Percentiles rank a stretch among this genome's conserved stretches.
Conservation (phyloP, 75 land plant genomes). For the Isoetes taiwanensis region DNA sequence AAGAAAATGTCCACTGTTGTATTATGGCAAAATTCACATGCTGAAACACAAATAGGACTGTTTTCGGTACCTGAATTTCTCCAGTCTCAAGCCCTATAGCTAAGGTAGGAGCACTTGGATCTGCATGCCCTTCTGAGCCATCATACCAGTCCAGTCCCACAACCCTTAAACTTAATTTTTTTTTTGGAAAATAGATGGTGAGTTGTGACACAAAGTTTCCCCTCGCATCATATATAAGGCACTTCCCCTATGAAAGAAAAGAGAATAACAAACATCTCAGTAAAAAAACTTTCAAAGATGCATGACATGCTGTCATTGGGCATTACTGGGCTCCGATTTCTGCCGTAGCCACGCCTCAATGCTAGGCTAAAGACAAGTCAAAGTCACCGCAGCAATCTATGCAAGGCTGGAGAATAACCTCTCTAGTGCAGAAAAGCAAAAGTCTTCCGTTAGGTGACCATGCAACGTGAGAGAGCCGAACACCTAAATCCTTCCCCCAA, state of each 20-base stretch:
- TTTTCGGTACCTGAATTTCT: conserved; percentile 18
- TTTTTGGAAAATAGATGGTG: conserved; percentile 13
- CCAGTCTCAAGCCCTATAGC: conserved; percentile 24
- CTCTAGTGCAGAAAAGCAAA: conserved; percentile 24
- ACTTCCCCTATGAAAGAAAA: too few species aligned
- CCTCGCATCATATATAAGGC: too few species aligned
- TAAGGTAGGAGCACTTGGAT: conserved; percentile 22
- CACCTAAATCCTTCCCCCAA: conserved; percentile 24
- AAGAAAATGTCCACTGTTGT: neutral
- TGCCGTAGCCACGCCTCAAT: too few species aligned
- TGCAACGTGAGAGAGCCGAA: conserved; percentile 17
- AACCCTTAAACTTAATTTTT: conserved; percentile 4
- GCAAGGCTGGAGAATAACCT: too few species aligned
- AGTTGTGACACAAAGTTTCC: conserved; percentile 26
- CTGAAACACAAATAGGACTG: neutral
- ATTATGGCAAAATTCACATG: neutral
- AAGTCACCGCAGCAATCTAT: too few species aligned
- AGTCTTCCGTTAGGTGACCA: conserved; percentile 33
- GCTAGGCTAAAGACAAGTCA: too few species aligned
- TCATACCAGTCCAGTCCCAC: conserved; percentile 28
- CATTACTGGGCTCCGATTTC: too few species aligned
- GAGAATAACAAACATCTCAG: too few species aligned
- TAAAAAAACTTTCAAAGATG: too few species aligned
- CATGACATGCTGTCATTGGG: too few species aligned
- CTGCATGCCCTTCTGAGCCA: conserved; percentile 21